Evolutionary conservation across 2,329 filamentous ascomycete genomes (phyloP), one percentile per base, ranked within the genome.

Genomic region (Diaporthe amygdali): DNA sequence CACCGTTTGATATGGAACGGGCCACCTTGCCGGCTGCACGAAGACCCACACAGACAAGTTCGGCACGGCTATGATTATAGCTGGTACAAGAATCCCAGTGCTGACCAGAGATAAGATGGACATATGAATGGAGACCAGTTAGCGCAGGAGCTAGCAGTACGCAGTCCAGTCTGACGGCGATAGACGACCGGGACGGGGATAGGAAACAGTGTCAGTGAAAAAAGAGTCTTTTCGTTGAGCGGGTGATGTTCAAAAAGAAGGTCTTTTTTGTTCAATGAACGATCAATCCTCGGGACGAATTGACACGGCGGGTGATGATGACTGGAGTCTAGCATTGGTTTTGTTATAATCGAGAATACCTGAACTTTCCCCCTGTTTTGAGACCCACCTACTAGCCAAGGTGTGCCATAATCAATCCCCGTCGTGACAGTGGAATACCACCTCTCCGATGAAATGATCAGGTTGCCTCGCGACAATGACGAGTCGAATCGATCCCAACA

Each of bases 291-390:
- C 34, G 49, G 55, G 59, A 64, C 22, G n/a, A 27, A 25, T 44
- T 56, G 52, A 56, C 14, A 46, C 44, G 69, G 47, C 27, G 47
- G 44, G 63, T 46, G 56, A 27, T 22, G 44, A 68, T 68, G 52
- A 56, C 41, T 32, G 70, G 66, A 56, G 70, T 69, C 56, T 71
- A 69, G 70, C 70, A 69, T 64, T 68, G 52, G 46, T 41, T 49
- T 52, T 71, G 41, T 63, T 37, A 68, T 59, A 49, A 56, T 61
- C 64, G 27, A 61, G 41, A 61, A 61, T 37, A 68, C 44, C 54
- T 61, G n/a, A 37, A 22, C 39, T 44, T 41, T 32, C 7, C 22
- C 14, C 51, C 22, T 47, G 51, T n/a, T 3, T 68, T 8, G 12
- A 27, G 17, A n/a, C 20, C 20, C 41, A 47, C 59, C 6, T n/a